These are phyloP conservation scores for Amphicarpaea edgeworthii DNA, from an alignment of 306 rosid genomes.

Conservation along the genomic window DNA sequence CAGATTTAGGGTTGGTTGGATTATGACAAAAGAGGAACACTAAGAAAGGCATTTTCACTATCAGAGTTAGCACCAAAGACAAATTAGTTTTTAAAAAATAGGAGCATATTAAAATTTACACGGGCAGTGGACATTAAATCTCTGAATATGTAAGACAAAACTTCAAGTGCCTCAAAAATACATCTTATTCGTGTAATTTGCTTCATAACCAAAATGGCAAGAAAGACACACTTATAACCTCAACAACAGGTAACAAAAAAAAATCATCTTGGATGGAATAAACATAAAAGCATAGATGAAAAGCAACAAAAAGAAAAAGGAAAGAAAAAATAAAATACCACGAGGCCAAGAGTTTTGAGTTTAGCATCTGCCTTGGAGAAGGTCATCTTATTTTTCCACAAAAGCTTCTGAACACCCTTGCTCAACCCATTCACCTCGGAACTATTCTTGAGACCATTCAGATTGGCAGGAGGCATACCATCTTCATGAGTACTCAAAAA, in stretches of 20 bases:
- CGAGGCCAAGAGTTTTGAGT: constrained; percentile 78
- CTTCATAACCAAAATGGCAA: constrained; percentile 6
- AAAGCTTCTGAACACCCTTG: constrained; percentile 84
- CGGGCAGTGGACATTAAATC: background rate
- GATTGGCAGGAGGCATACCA: constrained; percentile 45
- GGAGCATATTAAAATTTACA: constrained; percentile 1
- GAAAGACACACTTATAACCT: constrained; percentile 7
- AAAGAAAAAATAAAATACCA: constrained; percentile 53
- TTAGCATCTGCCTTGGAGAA: constrained; percentile 81
- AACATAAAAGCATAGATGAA: constrained; percentile 1
- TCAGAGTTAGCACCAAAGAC: background rate
- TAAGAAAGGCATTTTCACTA: background rate
- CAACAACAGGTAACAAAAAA: background rate
- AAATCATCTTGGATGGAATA: background rate
- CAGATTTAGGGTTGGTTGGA: background rate
- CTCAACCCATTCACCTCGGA: constrained; percentile 81
- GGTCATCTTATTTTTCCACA: constrained; percentile 87
- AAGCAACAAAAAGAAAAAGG: background rate
- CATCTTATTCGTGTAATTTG: background rate
- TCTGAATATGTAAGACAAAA: background rate
- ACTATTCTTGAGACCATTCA: constrained; percentile 47
- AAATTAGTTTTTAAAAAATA: no score
- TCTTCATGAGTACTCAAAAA: constrained; percentile 72
- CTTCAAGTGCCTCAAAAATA: background rate
- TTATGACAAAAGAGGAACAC: background rate